Evolutionary conservation across 495 filamentous ascomycete species (phyloP).

Genomic region (Venustampulla echinocandica): DNA sequence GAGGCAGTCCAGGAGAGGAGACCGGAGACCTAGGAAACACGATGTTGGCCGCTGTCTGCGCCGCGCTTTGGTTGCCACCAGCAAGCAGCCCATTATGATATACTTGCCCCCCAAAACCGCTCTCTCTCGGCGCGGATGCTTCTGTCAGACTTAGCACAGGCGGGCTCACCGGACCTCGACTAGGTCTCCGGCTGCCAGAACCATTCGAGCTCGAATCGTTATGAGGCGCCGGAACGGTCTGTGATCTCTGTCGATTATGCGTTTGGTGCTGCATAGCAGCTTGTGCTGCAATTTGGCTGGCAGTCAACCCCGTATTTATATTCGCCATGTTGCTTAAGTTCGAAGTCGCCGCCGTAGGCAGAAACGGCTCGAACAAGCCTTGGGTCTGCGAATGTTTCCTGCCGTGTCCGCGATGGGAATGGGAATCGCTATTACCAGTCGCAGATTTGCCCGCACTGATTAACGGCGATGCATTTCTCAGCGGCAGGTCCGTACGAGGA

Average conservation of each 20-base stretch:
- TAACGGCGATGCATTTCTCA: conserved; percentile 18
- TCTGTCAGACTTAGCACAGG: conserved; percentile 47
- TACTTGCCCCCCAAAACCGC: conserved; percentile 40
- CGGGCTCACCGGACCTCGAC: conserved; percentile 29
- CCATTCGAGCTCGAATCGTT: conserved; percentile 25
- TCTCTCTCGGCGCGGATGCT: conserved; percentile 46
- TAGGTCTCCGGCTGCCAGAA: conserved; percentile 10
- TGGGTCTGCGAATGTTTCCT: conserved; percentile 62
- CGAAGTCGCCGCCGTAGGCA: conserved; percentile 59
- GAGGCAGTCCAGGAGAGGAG: conserved; percentile 38
- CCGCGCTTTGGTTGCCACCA: conserved; percentile 58
- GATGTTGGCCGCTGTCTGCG: conserved; percentile 75
- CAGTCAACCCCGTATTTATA: conserved; percentile 44
- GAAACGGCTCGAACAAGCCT: conserved; percentile 80
- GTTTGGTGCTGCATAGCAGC: conserved; percentile 71
- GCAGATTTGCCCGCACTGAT: conserved; percentile 1
- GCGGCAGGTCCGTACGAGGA: conserved; percentile 12
- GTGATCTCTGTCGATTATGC: conserved; percentile 60
- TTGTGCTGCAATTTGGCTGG: conserved; percentile 86
- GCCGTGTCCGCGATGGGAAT: conserved; percentile 29
- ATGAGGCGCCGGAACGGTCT: conserved; percentile 49
- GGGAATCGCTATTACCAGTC: background rate
- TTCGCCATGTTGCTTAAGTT: conserved; percentile 28
- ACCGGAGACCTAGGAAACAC: conserved; percentile 65
- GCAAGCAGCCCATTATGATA: conserved; percentile 56